These are phyloP conservation scores for Metschnikowia lochheadii DNA, from an alignment of 805 yeast genomes.

Conservation along the genomic window DNA sequence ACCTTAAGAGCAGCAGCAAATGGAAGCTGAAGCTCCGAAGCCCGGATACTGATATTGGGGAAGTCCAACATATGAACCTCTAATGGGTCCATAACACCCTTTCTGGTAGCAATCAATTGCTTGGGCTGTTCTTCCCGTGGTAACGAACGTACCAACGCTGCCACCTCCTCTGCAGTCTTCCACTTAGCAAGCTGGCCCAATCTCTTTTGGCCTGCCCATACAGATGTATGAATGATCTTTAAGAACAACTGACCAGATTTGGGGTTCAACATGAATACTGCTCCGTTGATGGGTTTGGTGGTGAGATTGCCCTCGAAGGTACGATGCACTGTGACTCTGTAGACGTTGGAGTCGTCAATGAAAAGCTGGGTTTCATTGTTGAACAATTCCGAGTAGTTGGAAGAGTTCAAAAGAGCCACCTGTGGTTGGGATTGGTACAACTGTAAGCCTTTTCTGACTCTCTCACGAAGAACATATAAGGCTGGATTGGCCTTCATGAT, in stretches of 20 bases:
- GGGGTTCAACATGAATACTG: slow-evolving; percentile 85
- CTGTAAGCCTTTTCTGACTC: slow-evolving; percentile 91
- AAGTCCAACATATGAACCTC: slow-evolving; percentile 97
- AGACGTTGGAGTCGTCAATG: slow-evolving; percentile 91
- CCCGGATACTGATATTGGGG: slow-evolving; percentile 85
- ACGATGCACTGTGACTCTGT: slow-evolving; percentile 85
- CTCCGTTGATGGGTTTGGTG: slow-evolving; percentile 91
- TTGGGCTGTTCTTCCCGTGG: slow-evolving; percentile 95
- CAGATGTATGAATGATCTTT: slow-evolving; percentile 87
- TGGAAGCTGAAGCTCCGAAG: slow-evolving; percentile 86
- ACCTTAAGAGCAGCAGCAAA: slow-evolving; percentile 82
- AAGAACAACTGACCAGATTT: slow-evolving; percentile 85
- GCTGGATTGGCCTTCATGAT: slow-evolving; percentile 96
- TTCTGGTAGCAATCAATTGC: slow-evolving; percentile 84
- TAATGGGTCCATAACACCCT: slow-evolving; percentile 88
- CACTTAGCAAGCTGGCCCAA: slow-evolving; percentile 91
- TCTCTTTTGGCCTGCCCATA: slow-evolving; percentile 96
- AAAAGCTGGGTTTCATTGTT: slow-evolving; percentile 79
- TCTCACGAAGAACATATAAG: slow-evolving; percentile 81
- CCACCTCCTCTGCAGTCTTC: slow-evolving; percentile 98
- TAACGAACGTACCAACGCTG: slow-evolving; percentile 81
- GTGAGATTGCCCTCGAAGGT: slow-evolving; percentile 91
- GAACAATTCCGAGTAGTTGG: slow-evolving; percentile 86
- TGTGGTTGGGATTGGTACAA: slow-evolving; percentile 91
- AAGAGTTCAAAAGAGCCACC: slow-evolving; percentile 84